A percentile compares a stretch with the other conserved stretches of the same genome.
Evolutionary conservation across 257 asterid genomes (phyloP).

Genomic region (Fraxinus americana): DNA sequence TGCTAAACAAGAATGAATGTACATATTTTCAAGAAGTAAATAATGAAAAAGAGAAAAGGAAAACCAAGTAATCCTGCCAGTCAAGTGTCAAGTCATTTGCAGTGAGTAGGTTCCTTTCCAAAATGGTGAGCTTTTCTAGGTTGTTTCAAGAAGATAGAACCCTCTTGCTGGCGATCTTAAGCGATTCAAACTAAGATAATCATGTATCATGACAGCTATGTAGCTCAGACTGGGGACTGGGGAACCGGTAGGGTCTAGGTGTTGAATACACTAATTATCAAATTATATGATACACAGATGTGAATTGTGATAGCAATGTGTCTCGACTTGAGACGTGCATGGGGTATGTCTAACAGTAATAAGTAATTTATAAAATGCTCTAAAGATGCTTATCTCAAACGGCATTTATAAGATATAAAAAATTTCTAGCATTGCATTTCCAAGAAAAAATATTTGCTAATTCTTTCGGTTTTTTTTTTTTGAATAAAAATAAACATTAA

Average conservation of each 20-base stretch:
- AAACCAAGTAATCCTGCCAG: neutral
- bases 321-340: neutral
- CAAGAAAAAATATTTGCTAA: neutral
- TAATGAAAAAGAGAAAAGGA: neutral
- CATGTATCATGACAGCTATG: neutral
- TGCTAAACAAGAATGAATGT: neutral
- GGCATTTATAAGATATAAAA: neutral
- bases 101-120: neutral
- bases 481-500: neutral
- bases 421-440: neutral
- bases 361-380: neutral
- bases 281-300: neutral
- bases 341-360: neutral
- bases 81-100: conserved; percentile 4
- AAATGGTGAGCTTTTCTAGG: neutral
- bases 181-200: neutral
- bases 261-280: neutral
- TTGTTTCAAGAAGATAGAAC: neutral
- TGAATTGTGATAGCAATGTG: neutral
- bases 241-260: neutral
- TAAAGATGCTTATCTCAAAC: neutral
- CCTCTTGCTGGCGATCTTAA: neutral
- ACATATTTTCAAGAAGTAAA: neutral
- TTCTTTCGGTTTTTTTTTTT: too few relatives aligned
- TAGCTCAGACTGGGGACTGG: neutral